Evolutionary conservation across 1,284 basidiomycete genomes (phyloP).

Genomic region (Crepidotus sp.): DNA sequence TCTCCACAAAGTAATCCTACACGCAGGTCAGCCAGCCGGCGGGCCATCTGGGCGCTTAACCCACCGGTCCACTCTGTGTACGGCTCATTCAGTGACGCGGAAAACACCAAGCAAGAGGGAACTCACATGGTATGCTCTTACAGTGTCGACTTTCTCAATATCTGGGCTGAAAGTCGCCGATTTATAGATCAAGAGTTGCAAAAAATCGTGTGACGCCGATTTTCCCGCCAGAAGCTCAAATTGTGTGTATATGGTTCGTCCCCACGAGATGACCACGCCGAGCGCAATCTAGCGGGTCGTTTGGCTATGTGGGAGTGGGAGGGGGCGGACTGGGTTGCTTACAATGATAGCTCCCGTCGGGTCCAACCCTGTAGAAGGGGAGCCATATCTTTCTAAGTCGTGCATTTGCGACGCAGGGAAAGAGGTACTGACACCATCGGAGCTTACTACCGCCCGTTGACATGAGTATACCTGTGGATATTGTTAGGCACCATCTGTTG

Average conservation of each 20-base stretch:
- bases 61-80: conserved; percentile 8
- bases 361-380: conserved; percentile 50
- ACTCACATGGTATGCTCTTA: conserved; percentile 79
- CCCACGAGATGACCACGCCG: conserved; percentile 80
- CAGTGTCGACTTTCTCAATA: conserved; percentile 83
- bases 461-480: conserved; percentile 72
- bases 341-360: conserved; percentile 75
- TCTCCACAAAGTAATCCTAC: conserved; percentile 85
- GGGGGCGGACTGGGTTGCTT: conserved; percentile 22
- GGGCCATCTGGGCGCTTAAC: background rate
- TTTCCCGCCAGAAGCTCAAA: conserved; percentile 88
- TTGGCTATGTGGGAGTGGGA: conserved; percentile 5
- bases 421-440: conserved; percentile 59
- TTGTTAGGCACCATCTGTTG: conserved; percentile 8
- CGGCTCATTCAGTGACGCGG: background rate
- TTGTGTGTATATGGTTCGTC: conserved; percentile 65
- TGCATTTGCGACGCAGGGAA: conserved; percentile 4
- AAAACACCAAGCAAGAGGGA: conserved; percentile 4
- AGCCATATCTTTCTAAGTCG: background rate
- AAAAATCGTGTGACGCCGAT: conserved; percentile 84
- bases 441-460: conserved; percentile 86
- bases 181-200: conserved; percentile 90
- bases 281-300: conserved; percentile 52
- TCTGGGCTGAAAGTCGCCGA: conserved; percentile 80
- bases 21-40: background rate